Evolutionary conservation across 148 eudicot genomes (phyloP).

Genomic region (Rhododendron ovatum): DNA sequence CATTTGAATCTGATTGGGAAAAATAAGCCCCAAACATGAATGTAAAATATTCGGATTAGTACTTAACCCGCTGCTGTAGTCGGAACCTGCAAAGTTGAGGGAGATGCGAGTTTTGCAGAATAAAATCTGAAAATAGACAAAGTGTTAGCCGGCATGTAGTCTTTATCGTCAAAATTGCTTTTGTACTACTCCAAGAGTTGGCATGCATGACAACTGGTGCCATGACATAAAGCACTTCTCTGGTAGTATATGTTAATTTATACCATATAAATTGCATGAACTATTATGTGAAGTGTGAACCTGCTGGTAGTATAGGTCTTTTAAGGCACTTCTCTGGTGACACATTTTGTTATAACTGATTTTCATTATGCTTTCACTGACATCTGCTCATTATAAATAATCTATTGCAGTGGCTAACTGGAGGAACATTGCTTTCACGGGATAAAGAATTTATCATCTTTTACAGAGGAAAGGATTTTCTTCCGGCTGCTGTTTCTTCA

Average conservation of each 20-base stretch:
- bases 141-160: not conserved
- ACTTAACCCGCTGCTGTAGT: not conserved
- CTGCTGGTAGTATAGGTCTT: not conserved
- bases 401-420: constrained; percentile 73
- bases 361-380: not conserved
- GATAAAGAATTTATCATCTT: constrained; percentile 76
- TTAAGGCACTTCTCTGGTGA: not conserved
- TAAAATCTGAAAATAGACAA: not conserved
- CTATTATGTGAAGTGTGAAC: not conserved
- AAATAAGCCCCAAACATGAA: not conserved
- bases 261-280: not conserved
- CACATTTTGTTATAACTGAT: constrained; percentile 1
- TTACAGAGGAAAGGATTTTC: constrained; percentile 94
- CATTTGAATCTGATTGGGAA: not conserved
- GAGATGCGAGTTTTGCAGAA: not conserved
- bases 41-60: not conserved
- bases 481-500: constrained; percentile 82
- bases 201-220: not conserved
- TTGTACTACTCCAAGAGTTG: not conserved
- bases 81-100: not conserved
- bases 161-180: not conserved
- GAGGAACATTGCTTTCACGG: constrained; percentile 78
- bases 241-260: not conserved
- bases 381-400: constrained; percentile 13
- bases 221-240: too few relatives aligned